Conservation (phyloP, 2,329 filamentous ascomycete species). For the Verticillium zaregamsianum region DNA sequence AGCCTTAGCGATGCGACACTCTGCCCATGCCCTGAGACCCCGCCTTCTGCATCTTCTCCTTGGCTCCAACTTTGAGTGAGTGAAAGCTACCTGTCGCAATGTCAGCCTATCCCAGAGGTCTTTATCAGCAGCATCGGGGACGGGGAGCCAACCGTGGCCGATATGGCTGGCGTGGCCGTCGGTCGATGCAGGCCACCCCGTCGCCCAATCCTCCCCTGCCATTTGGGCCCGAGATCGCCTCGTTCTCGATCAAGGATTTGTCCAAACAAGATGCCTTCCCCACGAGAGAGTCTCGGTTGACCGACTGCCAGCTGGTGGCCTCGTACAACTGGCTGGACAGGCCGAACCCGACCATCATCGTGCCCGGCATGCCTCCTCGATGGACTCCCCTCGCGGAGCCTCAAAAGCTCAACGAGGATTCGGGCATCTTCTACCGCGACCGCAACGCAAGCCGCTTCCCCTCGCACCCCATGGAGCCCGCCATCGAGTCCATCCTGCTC, state of each 20-base stretch:
- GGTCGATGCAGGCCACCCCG: background rate
- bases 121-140: background rate
- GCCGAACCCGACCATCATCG: slow-evolving; percentile 19
- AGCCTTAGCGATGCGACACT: background rate
- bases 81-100: background rate
- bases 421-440: slow-evolving; percentile 48
- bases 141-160: background rate
- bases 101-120: background rate
- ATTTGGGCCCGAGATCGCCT: slow-evolving; percentile 5
- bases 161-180: background rate
- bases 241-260: background rate
- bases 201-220: slow-evolving; percentile 3
- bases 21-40: background rate
- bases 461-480: slow-evolving; percentile 45
- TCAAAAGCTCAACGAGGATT: slow-evolving; percentile 25
- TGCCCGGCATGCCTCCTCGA: slow-evolving; percentile 37
- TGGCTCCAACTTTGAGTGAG: background rate
- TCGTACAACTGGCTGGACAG: slow-evolving; percentile 33
- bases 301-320: slow-evolving; percentile 16
- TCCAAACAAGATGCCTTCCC: background rate
- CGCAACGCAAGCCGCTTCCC: slow-evolving; percentile 47
- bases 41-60: background rate
- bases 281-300: slow-evolving; percentile 1
- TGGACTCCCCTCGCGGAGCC: slow-evolving; percentile 38
- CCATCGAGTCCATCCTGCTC: slow-evolving; percentile 31